phyloP scores from a whole-genome alignment of 768 basidiomycete species.

The Kwoniella newhampshirensis region DNA sequence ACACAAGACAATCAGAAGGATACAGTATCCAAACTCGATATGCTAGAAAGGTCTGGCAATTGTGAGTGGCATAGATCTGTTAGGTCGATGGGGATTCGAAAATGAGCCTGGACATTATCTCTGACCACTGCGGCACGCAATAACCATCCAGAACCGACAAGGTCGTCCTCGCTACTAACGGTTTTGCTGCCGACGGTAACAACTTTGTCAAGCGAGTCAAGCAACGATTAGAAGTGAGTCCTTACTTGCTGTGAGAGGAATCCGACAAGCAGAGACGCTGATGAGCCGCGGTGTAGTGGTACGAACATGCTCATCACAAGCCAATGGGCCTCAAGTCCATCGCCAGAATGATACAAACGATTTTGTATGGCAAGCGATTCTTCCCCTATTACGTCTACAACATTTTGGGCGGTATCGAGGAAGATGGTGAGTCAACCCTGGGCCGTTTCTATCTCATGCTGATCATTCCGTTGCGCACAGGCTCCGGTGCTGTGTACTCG shows the following conservation, averaged over 20 bases:
- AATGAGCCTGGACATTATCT: no score
- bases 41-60: constrained; percentile 87
- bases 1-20: constrained; percentile 95
- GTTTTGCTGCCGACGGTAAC: constrained; percentile 95
- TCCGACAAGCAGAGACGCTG: background rate
- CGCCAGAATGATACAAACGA: constrained; percentile 96
- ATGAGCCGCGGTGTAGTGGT: constrained; percentile 66
- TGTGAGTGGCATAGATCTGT: constrained; percentile 62
- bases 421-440: constrained; percentile 71
- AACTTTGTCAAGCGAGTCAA: constrained; percentile 96
- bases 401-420: constrained; percentile 92
- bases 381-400: constrained; percentile 99
- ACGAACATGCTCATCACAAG: constrained; percentile 92
- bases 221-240: constrained; percentile 88
- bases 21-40: constrained; percentile 97
- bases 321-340: constrained; percentile 96
- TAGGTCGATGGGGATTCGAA: background rate
- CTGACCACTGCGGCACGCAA: background rate
- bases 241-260: background rate
- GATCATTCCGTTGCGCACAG: constrained; percentile 55
- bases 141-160: constrained; percentile 70
- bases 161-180: constrained; percentile 90
- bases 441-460: background rate
- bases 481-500: constrained; percentile 97
- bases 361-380: constrained; percentile 93